Evolutionary conservation across 2,329 filamentous ascomycete species (phyloP).

Genomic region (Neocucurbitaria cava): DNA sequence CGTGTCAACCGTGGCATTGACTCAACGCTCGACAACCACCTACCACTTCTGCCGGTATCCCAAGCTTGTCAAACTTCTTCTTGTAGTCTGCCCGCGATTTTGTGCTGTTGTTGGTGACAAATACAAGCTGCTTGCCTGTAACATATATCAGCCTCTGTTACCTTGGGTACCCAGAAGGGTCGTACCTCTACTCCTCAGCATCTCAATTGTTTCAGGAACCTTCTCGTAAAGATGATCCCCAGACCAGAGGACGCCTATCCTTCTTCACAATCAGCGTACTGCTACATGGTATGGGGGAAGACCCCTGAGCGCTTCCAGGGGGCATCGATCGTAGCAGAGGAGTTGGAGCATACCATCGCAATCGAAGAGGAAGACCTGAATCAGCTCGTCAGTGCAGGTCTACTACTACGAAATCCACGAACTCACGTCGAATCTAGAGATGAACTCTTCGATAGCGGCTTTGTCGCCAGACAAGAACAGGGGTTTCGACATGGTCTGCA

Average conservation of each 20-base stretch:
- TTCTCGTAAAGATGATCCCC: slow-evolving; percentile 88
- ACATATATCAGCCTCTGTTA: background rate
- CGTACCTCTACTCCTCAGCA: slow-evolving; percentile 80
- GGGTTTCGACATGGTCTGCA: slow-evolving; percentile 43
- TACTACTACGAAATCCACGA: background rate
- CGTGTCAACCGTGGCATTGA: slow-evolving; percentile 3
- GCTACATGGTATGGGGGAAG: background rate
- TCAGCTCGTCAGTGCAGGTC: slow-evolving; percentile 25
- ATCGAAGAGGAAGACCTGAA: slow-evolving; percentile 88
- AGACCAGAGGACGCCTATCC: slow-evolving; percentile 91
- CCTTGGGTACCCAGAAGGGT: background rate
- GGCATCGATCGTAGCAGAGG: slow-evolving; percentile 13
- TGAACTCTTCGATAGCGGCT: slow-evolving; percentile 78
- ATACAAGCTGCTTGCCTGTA: slow-evolving; percentile 86
- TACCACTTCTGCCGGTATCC: slow-evolving; percentile 76
- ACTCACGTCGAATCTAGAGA: slow-evolving; percentile 91
- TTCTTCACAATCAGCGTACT: slow-evolving; percentile 51
- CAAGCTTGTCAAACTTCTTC: slow-evolving; percentile 83
- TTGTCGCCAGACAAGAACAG: slow-evolving; percentile 80
- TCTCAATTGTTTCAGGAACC: slow-evolving; percentile 81
- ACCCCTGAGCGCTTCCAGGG: background rate
- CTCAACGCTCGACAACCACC: slow-evolving; percentile 12
- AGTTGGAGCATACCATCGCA: slow-evolving; percentile 77
- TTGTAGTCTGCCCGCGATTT: slow-evolving; percentile 93
- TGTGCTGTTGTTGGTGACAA: slow-evolving; percentile 99